Percentiles rank a stretch among this genome's conserved stretches.
Evolutionary conservation across 805 yeast species (phyloP).

Genomic region (Spathaspora passalidarum): DNA sequence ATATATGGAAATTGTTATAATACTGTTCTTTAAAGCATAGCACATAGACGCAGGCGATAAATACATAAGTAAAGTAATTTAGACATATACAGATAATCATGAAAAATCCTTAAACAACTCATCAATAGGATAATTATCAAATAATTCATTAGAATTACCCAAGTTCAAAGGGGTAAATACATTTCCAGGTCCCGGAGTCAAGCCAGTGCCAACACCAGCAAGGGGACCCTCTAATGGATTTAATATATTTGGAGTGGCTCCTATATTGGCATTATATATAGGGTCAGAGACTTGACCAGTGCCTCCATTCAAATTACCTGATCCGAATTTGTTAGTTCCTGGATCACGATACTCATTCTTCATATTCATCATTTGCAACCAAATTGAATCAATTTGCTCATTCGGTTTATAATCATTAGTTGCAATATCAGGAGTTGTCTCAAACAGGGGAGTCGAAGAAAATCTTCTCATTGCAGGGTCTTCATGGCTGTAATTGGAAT

Average conservation of each 20-base stretch:
- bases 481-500: not conserved
- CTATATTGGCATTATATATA: not conserved
- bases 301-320: too few species aligned
- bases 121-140: slow-evolving; percentile 11
- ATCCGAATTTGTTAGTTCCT: slow-evolving; percentile 1
- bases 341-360: slow-evolving; percentile 7
- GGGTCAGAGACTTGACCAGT: too few species aligned
- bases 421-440: slow-evolving; percentile 5
- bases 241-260: not conserved
- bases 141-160: slow-evolving; percentile 3
- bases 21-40: too few species aligned
- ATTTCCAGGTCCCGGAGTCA: not conserved
- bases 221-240: not conserved
- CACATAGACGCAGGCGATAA: not conserved
- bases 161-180: not conserved
- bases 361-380: slow-evolving; percentile 15
- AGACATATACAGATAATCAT: too few species aligned
- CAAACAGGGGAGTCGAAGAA: slow-evolving; percentile 1
- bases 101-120: slow-evolving; percentile 11
- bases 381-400: slow-evolving; percentile 15
- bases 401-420: slow-evolving; percentile 10
- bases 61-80: not conserved
- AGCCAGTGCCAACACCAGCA: not conserved
- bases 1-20: not conserved
- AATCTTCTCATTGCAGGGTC: not conserved